Conservation (phyloP, 169 alveolate species). For the Babesia caballi region DNA sequence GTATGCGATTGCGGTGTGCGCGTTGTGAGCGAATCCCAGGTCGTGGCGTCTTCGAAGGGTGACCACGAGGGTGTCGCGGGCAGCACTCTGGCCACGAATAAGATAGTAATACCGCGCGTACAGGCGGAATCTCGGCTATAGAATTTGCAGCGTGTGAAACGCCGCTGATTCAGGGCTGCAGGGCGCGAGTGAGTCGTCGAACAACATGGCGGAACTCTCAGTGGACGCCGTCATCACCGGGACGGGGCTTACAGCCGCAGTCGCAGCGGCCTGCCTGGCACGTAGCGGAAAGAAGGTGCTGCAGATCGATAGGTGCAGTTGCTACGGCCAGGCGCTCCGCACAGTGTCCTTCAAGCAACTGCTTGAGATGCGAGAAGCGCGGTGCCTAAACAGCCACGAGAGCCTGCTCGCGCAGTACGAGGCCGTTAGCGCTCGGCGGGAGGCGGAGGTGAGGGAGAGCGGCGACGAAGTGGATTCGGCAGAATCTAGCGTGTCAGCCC, state of each 20-base stretch:
- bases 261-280: constrained; percentile 41
- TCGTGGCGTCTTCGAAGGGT: no score
- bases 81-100: no score
- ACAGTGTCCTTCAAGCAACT: constrained; percentile 35
- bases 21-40: no score
- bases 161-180: neutral
- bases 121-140: no score
- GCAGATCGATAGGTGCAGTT: constrained; percentile 23
- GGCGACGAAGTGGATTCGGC: neutral
- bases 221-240: constrained; percentile 59
- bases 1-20: no score
- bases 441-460: neutral
- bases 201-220: constrained; percentile 28
- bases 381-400: neutral
- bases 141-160: neutral
- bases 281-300: constrained; percentile 25
- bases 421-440: neutral
- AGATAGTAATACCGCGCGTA: no score
- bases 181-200: neutral
- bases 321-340: constrained; percentile 40
- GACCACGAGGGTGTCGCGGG: no score
- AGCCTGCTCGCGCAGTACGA: neutral
- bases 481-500: neutral
- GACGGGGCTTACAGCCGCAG: constrained; percentile 45
- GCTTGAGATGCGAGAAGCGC: neutral